Evolutionary conservation across 202 grass and related monocot genomes (phyloP), one percentile per base, ranked within the genome.

Genomic region (Musa balbisiana): DNA sequence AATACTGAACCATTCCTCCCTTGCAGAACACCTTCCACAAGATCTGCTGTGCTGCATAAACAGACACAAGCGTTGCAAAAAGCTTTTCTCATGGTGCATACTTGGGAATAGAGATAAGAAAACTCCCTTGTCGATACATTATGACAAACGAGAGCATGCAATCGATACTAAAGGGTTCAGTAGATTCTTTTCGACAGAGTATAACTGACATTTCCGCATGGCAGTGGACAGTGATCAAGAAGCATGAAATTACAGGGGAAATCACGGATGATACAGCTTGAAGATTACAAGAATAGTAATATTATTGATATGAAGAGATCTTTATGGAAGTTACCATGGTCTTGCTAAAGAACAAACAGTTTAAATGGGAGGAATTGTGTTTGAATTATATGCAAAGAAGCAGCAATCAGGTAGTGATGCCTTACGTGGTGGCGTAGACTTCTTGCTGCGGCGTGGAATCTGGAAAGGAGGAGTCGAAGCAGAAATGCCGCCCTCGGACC

Each of bases 1-100:
- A 99, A 99, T 21, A 99, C 95, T 13, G 95, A 91, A 8, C 95
- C 95, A 68, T 99, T 99, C 79, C 86, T 87, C 51, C 95, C 95
- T 86, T 94, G 88, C 50, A 99, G 64, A 66, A 99, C 91, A 73
- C 89, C 90, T 80, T 99, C 91, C 3, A 99, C 91, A 74, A 99
- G 91, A 55, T 92, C 80, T 80, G 85, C 68, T 72, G 95, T 90
- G 82, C 95, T 99, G 89, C 75, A 85, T 64, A 75, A 75, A 22
- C 59, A 78, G 1, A 79, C 54, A 67, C 51, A 79, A 58, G 8
- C 64, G 73, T 51, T n/a, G 6, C 2, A 22, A 14, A 1, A 77
- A 75, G 12, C 55, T 43, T 43, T 43, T 43, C 33, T 43, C 4
- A 43, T 43, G 33, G 8, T 43, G 33, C 33, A 43, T 43, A 43